These are phyloP conservation scores for Hypoxylon intermedium DNA, from an alignment of 495 filamentous ascomycete species.

Conservation along the genomic window DNA sequence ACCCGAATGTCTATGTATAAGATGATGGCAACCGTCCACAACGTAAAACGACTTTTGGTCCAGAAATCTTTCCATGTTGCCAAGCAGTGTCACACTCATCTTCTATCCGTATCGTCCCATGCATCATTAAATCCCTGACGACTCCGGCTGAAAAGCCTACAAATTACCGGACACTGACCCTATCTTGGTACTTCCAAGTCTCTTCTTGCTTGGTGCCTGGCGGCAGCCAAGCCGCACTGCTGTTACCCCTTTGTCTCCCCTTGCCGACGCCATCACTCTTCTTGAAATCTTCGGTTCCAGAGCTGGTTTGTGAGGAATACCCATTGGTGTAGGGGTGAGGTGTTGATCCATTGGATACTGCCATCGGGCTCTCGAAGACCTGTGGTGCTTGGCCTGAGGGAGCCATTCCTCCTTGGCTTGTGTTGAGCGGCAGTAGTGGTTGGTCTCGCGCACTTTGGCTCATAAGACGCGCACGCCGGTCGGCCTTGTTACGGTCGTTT, in stretches of 20 bases:
- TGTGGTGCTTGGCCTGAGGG: conserved; percentile 28
- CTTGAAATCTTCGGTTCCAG: conserved; percentile 58
- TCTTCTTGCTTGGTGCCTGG: conserved; percentile 81
- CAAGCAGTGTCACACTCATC: conserved; percentile 6
- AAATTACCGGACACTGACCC: conserved; percentile 25
- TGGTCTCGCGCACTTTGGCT: conserved; percentile 53
- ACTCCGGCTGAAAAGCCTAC: neutral
- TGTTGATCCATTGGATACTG: conserved; percentile 32
- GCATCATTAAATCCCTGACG: conserved; percentile 12
- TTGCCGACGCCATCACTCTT: conserved; percentile 65
- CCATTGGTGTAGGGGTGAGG: conserved; percentile 46
- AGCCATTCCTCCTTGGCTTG: conserved; percentile 31
- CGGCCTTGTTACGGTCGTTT: conserved; percentile 80
- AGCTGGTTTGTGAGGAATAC: conserved; percentile 41
- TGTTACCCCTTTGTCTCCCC: conserved; percentile 61
- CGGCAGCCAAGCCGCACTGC: conserved; percentile 70
- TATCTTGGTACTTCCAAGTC: conserved; percentile 73
- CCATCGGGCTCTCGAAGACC: conserved; percentile 46
- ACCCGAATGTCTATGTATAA: conserved; percentile 27
- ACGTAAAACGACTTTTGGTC: neutral
- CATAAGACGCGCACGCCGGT: conserved; percentile 67
- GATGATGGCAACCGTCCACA: conserved; percentile 6
- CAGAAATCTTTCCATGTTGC: conserved; percentile 2
- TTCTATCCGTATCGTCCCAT: conserved; percentile 21
- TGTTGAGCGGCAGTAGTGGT: conserved; percentile 74